These are phyloP conservation scores for Penicillium crustosum DNA, from an alignment of 2,329 filamentous ascomycete species.

Conservation along the genomic window DNA sequence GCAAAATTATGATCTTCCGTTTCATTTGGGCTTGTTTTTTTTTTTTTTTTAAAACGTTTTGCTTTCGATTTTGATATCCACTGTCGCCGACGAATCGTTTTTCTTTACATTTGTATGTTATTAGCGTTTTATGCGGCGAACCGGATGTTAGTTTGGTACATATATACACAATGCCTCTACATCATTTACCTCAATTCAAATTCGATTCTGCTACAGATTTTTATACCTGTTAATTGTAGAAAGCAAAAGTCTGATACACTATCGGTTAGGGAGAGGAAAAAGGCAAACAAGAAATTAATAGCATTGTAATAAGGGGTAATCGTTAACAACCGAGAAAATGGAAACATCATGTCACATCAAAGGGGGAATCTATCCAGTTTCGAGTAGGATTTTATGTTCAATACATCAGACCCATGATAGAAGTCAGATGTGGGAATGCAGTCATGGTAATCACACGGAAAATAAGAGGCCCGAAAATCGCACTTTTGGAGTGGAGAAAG, in stretches of 20 bases:
- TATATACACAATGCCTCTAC: constrained; percentile 9
- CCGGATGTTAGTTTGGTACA: constrained; percentile 14
- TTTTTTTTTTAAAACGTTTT: not conserved
- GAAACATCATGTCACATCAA: constrained; percentile 6
- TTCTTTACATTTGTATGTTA: not conserved
- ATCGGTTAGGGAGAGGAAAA: not conserved
- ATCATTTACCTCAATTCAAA: not conserved
- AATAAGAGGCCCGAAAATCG: not conserved
- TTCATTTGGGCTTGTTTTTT: not conserved
- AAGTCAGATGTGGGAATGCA: not conserved
- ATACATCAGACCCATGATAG: not conserved
- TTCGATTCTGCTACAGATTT: not conserved
- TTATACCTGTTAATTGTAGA: no score
- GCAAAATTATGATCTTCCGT: not conserved
- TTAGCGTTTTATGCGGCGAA: not conserved
- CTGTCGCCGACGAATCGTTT: constrained; percentile 1
- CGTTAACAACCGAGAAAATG: not conserved
- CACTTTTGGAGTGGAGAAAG: constrained; percentile 9
- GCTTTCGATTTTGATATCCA: constrained; percentile 7
- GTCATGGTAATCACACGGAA: not conserved
- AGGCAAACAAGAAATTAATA: not conserved
- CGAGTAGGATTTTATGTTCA: not conserved
- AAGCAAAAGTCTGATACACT: not conserved
- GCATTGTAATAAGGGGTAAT: constrained; percentile 6
- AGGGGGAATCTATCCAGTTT: constrained; percentile 13